Evolutionary conservation across 441 rosid genomes (phyloP).

Genomic region (Flueggea neowawraea): DNA sequence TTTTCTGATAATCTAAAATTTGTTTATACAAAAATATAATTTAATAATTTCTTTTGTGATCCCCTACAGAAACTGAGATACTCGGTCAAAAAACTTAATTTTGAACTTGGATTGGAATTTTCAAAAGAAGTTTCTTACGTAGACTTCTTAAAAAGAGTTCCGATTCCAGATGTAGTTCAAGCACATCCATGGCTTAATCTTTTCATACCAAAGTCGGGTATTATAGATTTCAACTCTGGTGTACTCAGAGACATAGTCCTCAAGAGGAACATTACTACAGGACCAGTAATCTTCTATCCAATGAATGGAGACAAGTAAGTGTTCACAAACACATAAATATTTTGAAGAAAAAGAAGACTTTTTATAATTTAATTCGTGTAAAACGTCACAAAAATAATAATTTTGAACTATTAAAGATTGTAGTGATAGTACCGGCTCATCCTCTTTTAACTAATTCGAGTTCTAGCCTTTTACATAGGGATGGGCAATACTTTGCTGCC

Average conservation of each 20-base stretch:
- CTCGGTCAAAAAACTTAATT: slow-evolving; percentile 32
- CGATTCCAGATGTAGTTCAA: slow-evolving; percentile 40
- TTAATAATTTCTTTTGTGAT: too few species aligned
- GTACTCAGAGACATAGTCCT: slow-evolving; percentile 64
- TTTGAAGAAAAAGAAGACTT: too few species aligned
- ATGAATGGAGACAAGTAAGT: slow-evolving; percentile 63
- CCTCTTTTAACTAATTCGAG: too few species aligned
- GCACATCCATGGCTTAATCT: slow-evolving; percentile 90
- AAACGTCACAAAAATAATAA: too few species aligned
- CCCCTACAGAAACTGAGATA: slow-evolving; percentile 38
- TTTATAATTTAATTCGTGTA: too few species aligned
- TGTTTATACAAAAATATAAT: too few species aligned
- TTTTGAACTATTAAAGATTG: too few species aligned
- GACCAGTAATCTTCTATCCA: slow-evolving; percentile 70
- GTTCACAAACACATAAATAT: too few species aligned
- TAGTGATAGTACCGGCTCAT: too few species aligned
- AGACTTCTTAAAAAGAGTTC: slow-evolving; percentile 70
- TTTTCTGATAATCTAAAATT: too few species aligned
- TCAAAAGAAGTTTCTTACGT: slow-evolving; percentile 47
- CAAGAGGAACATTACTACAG: slow-evolving; percentile 51
- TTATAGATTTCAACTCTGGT: slow-evolving; percentile 50
- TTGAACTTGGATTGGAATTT: slow-evolving; percentile 32
- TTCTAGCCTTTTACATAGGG: too few species aligned
- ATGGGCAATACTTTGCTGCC: too few species aligned
- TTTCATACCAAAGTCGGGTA: slow-evolving; percentile 70